Evolutionary conservation across 768 basidiomycete genomes (phyloP).

Genomic region (Phaffia tasmanica): DNA sequence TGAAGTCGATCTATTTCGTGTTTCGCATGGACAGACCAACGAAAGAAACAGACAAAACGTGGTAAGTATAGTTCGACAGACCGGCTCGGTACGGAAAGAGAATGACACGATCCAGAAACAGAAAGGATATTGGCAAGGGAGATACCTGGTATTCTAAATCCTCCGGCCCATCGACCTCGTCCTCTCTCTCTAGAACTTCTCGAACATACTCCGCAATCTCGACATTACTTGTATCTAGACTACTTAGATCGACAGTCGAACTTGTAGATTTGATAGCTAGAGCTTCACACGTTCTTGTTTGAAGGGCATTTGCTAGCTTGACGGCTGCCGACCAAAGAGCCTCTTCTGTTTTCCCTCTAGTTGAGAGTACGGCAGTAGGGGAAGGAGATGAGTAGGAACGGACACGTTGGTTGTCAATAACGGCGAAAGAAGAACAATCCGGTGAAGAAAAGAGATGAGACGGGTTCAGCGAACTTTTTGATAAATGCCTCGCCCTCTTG

Average conservation of each 20-base stretch:
- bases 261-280: conserved; percentile 6
- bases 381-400: background rate
- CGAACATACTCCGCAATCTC: background rate
- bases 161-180: conserved; percentile 9
- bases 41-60: background rate
- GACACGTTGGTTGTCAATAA: background rate
- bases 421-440: background rate
- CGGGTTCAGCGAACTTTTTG: conserved; percentile 6
- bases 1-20: conserved; percentile 14
- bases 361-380: too few relatives aligned
- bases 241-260: background rate
- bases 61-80: too few relatives aligned
- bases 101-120: too few relatives aligned
- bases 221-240: background rate
- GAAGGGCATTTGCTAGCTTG: conserved; percentile 24
- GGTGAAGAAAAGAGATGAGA: background rate
- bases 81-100: background rate
- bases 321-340: conserved; percentile 23
- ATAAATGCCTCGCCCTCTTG: conserved; percentile 7
- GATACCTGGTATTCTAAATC: conserved; percentile 21
- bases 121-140: too few relatives aligned
- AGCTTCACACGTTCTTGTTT: conserved; percentile 17
- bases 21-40: background rate
- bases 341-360: conserved; percentile 22
- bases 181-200: conserved; percentile 1